Conservation (phyloP, 805 yeast species). For the Wickerhamiella australiensis region DNA sequence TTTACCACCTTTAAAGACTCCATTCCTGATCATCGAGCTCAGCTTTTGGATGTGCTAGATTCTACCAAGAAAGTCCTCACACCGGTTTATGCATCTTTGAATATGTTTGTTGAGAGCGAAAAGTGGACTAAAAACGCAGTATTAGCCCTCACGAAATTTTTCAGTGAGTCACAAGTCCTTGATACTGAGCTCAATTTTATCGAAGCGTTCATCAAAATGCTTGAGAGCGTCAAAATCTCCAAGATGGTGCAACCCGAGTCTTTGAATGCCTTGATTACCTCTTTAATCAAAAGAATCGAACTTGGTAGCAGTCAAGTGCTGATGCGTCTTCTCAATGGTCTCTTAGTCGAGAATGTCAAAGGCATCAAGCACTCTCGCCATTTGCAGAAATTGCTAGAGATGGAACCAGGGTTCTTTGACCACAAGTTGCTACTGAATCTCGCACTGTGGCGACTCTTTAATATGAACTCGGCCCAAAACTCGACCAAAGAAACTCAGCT, state of each 20-base stretch:
- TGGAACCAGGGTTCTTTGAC: conserved; percentile 7
- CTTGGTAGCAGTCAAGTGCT: conserved; percentile 28
- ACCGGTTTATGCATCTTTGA: neutral
- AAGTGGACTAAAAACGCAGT: conserved; percentile 18
- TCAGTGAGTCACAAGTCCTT: conserved; percentile 12
- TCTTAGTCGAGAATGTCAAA: conserved; percentile 12
- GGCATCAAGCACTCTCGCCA: conserved; percentile 36
- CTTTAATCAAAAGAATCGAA: conserved; percentile 37
- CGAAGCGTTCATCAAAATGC: neutral
- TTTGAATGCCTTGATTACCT: conserved; percentile 26
- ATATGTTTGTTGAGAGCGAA: neutral
- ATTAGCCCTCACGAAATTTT: conserved; percentile 17
- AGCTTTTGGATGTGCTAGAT: neutral
- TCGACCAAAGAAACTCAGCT: conserved; percentile 39
- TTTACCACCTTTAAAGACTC: neutral
- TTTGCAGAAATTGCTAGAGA: conserved; percentile 47
- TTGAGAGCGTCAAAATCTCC: conserved; percentile 16
- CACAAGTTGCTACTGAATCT: conserved; percentile 32
- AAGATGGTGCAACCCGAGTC: conserved; percentile 14
- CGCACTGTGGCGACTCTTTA: conserved; percentile 40
- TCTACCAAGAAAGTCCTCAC: neutral
- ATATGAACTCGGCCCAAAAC: conserved; percentile 35
- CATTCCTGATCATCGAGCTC: neutral
- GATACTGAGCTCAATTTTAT: neutral
- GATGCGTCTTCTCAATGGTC: neutral